A percentile compares a stretch with the other conserved stretches of the same genome.
These are phyloP conservation scores for Camellia japonica DNA, from an alignment of 148 eudicot species.

Conservation along the genomic window DNA sequence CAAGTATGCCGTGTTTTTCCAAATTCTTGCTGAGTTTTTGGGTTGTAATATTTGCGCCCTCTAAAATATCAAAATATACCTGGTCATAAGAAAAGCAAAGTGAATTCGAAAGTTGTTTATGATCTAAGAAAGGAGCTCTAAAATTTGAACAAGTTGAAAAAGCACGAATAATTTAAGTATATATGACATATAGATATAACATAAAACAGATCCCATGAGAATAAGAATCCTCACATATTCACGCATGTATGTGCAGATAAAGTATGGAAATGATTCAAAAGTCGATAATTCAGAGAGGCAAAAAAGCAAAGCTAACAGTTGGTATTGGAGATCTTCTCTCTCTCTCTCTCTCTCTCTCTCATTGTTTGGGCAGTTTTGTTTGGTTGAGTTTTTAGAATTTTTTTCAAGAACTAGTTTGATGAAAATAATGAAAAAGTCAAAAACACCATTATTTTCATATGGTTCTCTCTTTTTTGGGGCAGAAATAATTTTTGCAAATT, in stretches of 20 bases:
- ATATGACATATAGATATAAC: background rate
- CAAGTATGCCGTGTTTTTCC: conserved; percentile 67
- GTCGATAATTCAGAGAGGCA: too few species aligned
- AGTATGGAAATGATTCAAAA: background rate
- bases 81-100: conserved; percentile 19
- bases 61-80: conserved; percentile 60
- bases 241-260: background rate
- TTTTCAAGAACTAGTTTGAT: too few species aligned
- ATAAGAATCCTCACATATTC: background rate
- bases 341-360: too few species aligned
- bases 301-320: too few species aligned
- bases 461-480: too few species aligned
- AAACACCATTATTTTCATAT: too few species aligned
- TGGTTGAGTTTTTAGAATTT: too few species aligned
- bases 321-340: too few species aligned
- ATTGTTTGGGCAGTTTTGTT: too few species aligned
- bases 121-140: background rate
- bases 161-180: background rate
- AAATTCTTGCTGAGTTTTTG: conserved; percentile 50
- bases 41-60: conserved; percentile 49
- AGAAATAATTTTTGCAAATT: too few species aligned
- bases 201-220: background rate
- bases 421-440: too few species aligned
- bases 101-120: background rate
- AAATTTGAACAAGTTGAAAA: background rate